These are phyloP conservation scores for Trichaptum fuscoviolaceum DNA, from an alignment of 768 basidiomycete genomes.

Conservation along the genomic window DNA sequence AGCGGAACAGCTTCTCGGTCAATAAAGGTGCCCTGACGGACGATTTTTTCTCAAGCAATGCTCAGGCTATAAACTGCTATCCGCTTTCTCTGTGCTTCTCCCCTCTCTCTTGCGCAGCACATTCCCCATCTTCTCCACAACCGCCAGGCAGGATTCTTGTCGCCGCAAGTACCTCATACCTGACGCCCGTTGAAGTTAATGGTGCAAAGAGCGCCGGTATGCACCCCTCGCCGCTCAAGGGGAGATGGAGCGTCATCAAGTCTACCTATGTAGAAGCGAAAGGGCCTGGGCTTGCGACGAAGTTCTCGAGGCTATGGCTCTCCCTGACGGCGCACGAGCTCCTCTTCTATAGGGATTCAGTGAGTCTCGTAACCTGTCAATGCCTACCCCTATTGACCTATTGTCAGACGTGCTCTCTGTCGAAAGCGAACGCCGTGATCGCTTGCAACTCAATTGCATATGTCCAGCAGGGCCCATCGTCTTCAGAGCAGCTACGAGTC, in stretches of 20 bases:
- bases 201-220: not conserved
- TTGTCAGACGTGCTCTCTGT: not conserved
- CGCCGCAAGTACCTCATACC: not conserved
- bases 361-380: not conserved
- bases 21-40: not conserved
- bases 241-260: not conserved
- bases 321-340: constrained; percentile 1
- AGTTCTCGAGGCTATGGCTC: not conserved
- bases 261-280: not conserved
- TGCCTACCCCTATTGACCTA: not conserved
- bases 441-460: not conserved
- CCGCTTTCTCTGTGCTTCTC: not conserved
- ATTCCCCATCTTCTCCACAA: no score
- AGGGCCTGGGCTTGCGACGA: not conserved
- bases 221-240: not conserved
- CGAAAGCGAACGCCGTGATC: not conserved
- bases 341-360: not conserved
- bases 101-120: not conserved
- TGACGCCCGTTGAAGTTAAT: not conserved
- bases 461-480: not conserved
- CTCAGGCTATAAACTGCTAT: not conserved
- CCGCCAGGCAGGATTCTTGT: not conserved
- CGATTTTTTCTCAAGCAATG: not conserved
- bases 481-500: not conserved
- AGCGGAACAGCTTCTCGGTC: not conserved